Base-by-base conservation (phyloP, 78 protist genomes). In the Dictyostelium capitatum region DNA sequence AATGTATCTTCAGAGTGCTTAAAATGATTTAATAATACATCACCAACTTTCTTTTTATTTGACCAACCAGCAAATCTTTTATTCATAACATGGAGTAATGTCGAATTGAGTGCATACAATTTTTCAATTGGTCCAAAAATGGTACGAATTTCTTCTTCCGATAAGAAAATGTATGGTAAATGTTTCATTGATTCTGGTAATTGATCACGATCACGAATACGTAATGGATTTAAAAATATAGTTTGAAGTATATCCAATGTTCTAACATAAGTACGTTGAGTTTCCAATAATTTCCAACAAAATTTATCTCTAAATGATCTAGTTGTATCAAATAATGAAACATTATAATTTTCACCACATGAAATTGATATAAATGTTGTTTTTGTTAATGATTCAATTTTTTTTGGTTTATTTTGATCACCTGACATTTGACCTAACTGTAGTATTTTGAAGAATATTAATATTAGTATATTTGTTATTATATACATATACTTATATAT, bases 261-360 rank as follows among this genome's bases (percentile, higher is more conserved):
- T 41, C 92, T 54, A 57, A 85, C 92, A 20, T 41, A 59, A 0
- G 92, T 74, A 43, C 92, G 37, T 72, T 85, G 83, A 17, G 83
- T 73, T n/a, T 85, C 92, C 11, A 85, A 23, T 46, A 85, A 75
- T 70, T 85, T 85, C 92, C 92, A 85, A 59, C 83, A 56, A 50
- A 85, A 85, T 46, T 85, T 85, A 67, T 85, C 92, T 30, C 83
- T 23, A 53, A 74, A 85, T 11, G 82, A 73, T 17, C 92, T 23
- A 1, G 92, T 75, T 8, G 92, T 85, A 37, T 85, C 92, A 73
- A 85, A 73, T 28, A 85, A 53, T 23, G 80, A 57, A 17, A 70
- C 64, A 75, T 73, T 74, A 48, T 85, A 64, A 19, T 85, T 85
- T n/a, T 85, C 92, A 75, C 92, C 83, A 59, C 92, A 85, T 43